Base-by-base conservation (phyloP, 202 grass and related monocot species). In the Brachypodium distachyon region DNA sequence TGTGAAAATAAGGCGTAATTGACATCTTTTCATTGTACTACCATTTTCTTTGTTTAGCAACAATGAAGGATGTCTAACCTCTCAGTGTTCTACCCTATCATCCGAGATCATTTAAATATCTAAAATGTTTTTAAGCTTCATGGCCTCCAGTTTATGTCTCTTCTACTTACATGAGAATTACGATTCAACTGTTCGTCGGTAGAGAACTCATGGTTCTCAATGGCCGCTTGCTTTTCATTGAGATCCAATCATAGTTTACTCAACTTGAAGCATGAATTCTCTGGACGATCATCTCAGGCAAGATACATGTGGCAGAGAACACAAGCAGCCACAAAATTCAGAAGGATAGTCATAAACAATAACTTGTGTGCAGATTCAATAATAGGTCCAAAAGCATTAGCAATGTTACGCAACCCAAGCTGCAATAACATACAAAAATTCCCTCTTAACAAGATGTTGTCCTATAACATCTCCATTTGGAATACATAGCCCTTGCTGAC, bases 401-500 rank as follows among this genome's bases (percentile, higher is more conserved):
- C 48, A 72, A 29, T 77, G 32, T 61, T 42, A 46, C 23, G n/a
- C n/a, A n/a, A n/a, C n/a, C n/a, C n/a, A n/a, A n/a, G n/a, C n/a
- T n/a, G n/a, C n/a, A n/a, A n/a, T n/a, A n/a, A n/a, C n/a, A n/a
- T n/a, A n/a, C n/a, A n/a, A n/a, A n/a, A n/a, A n/a, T n/a, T n/a
- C n/a, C n/a, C n/a, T n/a, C n/a, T n/a, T n/a, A n/a, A n/a, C n/a
- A n/a, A 8, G 19, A 32, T n/a, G n/a, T n/a, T 67, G 28, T 79
- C 12, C 69, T 42, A 21, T 50, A 16, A 44, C 92, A 99, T 96
- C 61, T 96, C 96, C 96, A 99, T 99, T 76, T 99, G 96, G 75
- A 99, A 99, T 13, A 99, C 96, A 13, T 99, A 96, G 6, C 96
- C 92, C 79, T 99, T 99, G 82, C 92, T 99, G 32, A 99, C 92